Conservation (phyloP, 129 eudicot species). For the Oenanthe sinensis region DNA sequence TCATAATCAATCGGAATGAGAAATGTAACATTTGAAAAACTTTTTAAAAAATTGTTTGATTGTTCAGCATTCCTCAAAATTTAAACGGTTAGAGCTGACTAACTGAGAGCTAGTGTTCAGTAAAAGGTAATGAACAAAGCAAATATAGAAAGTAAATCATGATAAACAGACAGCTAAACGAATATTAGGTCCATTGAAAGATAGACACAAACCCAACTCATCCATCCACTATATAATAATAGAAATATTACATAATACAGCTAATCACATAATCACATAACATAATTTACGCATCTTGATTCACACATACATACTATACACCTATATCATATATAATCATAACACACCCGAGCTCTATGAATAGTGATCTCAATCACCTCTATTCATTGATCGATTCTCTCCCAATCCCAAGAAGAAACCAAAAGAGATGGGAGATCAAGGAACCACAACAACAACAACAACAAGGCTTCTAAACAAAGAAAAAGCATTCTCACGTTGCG, state of each 20-base stretch:
- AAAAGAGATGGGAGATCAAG: slow-evolving; percentile 30
- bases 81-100: no score
- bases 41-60: no score
- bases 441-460: slow-evolving; percentile 1
- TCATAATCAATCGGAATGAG: no score
- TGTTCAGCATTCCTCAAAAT: no score
- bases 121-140: background rate
- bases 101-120: background rate
- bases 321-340: background rate
- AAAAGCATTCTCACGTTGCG: slow-evolving; percentile 25
- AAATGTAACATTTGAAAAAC: no score
- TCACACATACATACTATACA: background rate
- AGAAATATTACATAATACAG: background rate
- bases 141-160: background rate
- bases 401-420: no score
- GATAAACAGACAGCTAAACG: background rate
- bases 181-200: background rate
- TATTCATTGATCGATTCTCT: no score
- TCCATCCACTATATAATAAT: background rate
- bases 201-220: background rate
- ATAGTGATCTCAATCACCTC: background rate
- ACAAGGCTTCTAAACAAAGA: slow-evolving; percentile 16
- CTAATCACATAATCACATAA: background rate
- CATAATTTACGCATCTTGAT: slow-evolving; percentile 3
- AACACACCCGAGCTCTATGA: background rate